Evolutionary conservation across 148 eudicot genomes (phyloP).

Genomic region (Silene conica): DNA sequence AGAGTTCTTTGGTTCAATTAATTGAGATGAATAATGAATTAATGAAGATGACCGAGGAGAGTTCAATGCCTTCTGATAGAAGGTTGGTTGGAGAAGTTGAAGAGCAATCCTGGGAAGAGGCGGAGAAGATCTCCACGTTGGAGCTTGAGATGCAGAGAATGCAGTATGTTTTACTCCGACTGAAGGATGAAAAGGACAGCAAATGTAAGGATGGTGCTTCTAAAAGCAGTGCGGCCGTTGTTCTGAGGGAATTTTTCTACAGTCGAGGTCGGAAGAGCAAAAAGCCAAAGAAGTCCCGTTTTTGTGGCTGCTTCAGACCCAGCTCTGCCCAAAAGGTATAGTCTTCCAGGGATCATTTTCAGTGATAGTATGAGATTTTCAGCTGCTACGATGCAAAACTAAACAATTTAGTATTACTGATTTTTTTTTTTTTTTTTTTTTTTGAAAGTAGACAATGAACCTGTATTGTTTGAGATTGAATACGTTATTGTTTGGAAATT

Average conservation of each 20-base stretch:
- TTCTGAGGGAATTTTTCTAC: conserved; percentile 57
- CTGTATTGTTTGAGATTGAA: not conserved
- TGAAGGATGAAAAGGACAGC: conserved; percentile 62
- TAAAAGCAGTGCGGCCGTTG: conserved; percentile 46
- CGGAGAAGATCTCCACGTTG: conserved; percentile 64
- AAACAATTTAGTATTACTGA: not conserved
- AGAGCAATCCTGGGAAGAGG: conserved; percentile 62
- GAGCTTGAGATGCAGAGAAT: conserved; percentile 71
- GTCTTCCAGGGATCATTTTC: not conserved
- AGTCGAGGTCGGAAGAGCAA: conserved; percentile 43
- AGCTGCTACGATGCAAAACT: not conserved
- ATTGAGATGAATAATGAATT: conserved; percentile 54
- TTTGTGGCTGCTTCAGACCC: conserved; percentile 66
- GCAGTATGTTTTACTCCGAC: conserved; percentile 46
- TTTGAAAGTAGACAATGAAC: not conserved
- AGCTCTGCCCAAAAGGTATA: conserved; percentile 20
- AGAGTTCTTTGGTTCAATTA: conserved; percentile 54
- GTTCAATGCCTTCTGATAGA: conserved; percentile 23
- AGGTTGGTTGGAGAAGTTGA: conserved; percentile 31
- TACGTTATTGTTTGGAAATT: not conserved
- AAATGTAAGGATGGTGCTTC: conserved; percentile 40
- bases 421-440: too few relatives aligned
- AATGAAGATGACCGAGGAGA: conserved; percentile 43
- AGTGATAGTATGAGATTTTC: not conserved
- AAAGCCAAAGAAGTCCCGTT: conserved; percentile 52